Evolutionary conservation across 2,329 filamentous ascomycete genomes (phyloP).

Genomic region (Diaporthe amygdali): DNA sequence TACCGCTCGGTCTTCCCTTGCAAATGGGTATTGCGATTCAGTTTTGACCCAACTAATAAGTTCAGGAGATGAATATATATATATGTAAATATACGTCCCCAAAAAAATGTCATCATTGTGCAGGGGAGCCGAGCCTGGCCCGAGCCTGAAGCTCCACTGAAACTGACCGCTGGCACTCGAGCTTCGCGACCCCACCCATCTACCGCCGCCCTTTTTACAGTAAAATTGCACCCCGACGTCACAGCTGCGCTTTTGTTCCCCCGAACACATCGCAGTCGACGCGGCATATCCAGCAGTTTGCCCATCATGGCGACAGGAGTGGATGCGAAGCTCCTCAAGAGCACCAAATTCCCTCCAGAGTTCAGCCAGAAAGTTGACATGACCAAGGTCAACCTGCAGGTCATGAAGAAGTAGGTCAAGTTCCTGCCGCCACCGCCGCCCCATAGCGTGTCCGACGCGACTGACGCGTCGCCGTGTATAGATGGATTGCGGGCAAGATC

Average conservation of each 20-base stretch:
- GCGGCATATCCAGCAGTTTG: constrained; percentile 23
- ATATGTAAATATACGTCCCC: not conserved
- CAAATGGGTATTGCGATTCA: not conserved
- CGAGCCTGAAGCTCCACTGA: constrained; percentile 12
- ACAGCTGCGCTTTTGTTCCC: constrained; percentile 15
- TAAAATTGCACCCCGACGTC: constrained; percentile 24
- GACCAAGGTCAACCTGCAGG: constrained; percentile 93
- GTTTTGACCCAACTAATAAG: not conserved
- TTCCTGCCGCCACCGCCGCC: not conserved
- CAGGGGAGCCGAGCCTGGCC: constrained; percentile 21
- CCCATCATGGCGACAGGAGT: constrained; percentile 77
- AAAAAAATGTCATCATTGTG: not conserved
- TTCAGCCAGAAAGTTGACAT: constrained; percentile 97
- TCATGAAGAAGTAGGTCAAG: constrained; percentile 87
- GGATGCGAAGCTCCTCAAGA: constrained; percentile 86
- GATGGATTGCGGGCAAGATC: constrained; percentile 92
- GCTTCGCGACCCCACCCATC: constrained; percentile 4
- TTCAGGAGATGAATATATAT: not conserved
- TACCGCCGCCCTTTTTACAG: constrained; percentile 20
- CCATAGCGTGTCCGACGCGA: not conserved
- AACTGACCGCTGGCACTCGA: not conserved
- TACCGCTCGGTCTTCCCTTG: not conserved
- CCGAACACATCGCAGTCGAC: constrained; percentile 4
- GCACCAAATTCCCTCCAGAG: constrained; percentile 91
- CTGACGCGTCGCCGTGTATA: constrained; percentile 42